These are phyloP conservation scores for Paxillus involutus DNA, from an alignment of 768 basidiomycete species.

Conservation along the genomic window DNA sequence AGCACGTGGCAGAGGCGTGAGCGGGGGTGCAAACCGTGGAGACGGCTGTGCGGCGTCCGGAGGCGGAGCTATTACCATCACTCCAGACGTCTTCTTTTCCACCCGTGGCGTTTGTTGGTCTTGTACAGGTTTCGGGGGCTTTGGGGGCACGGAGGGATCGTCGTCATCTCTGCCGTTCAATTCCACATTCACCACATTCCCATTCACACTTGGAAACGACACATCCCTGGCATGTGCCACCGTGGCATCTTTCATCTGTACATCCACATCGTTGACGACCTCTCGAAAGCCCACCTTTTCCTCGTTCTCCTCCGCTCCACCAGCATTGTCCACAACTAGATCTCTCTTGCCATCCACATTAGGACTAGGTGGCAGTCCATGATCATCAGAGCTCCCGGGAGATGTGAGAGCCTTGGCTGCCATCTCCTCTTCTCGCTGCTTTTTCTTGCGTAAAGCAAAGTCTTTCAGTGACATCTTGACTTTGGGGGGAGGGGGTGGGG, in stretches of 20 bases:
- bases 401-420: conserved; percentile 28
- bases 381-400: conserved; percentile 15
- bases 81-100: not conserved
- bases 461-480: conserved; percentile 59
- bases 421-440: conserved; percentile 47
- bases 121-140: not conserved
- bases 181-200: conserved; percentile 1
- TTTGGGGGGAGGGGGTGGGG: conserved; percentile 42
- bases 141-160: not conserved
- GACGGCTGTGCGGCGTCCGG: not conserved
- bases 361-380: conserved; percentile 20
- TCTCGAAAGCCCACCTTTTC: not conserved
- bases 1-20: not conserved
- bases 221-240: not conserved
- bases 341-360: conserved; percentile 15
- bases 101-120: not conserved
- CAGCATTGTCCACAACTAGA: conserved; percentile 6
- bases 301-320: not conserved
- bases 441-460: conserved; percentile 55
- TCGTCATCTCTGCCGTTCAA: not conserved
- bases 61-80: not conserved
- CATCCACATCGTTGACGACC: conserved; percentile 7
- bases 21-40: not conserved
- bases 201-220: not conserved
- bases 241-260: conserved; percentile 8